Evolutionary conservation across 1,284 basidiomycete genomes (phyloP).

Genomic region (Phlebopus sp.): DNA sequence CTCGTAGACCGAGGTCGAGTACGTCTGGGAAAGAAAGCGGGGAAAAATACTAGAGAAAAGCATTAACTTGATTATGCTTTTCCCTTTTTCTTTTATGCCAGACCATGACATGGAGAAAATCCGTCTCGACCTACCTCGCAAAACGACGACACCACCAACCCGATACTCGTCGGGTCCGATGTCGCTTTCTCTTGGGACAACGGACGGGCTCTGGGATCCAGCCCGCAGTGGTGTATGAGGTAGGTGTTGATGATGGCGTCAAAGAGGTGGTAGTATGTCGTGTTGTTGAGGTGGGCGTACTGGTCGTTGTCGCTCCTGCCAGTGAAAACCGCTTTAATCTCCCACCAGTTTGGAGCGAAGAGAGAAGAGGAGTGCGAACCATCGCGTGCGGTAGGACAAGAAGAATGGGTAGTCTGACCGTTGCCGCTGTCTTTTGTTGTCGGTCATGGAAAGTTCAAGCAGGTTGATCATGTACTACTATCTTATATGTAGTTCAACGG

Average conservation of each 20-base stretch:
- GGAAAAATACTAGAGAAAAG: conserved; percentile 49
- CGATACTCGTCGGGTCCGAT: conserved; percentile 38
- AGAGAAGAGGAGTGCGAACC: conserved; percentile 40
- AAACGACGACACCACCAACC: conserved; percentile 69
- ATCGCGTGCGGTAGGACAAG: conserved; percentile 63
- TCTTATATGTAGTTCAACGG: too few relatives aligned
- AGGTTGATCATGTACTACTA: too few relatives aligned
- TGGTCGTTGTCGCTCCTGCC: conserved; percentile 85
- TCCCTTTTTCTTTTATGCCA: too few relatives aligned
- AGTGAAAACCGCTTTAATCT: too few relatives aligned
- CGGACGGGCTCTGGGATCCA: conserved; percentile 48
- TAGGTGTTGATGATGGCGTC: conserved; percentile 76
- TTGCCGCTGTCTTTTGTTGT: conserved; percentile 32
- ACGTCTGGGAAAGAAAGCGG: conserved; percentile 68
- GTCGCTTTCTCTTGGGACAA: too few relatives aligned
- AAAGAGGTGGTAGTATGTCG: conserved; percentile 76
- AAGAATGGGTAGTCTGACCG: conserved; percentile 58
- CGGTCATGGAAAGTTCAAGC: background rate
- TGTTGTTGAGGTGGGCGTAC: conserved; percentile 75
- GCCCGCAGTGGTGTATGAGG: conserved; percentile 56
- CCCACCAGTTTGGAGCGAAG: too few relatives aligned
- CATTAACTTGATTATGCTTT: background rate
- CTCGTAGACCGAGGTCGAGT: conserved; percentile 64
- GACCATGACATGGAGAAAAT: background rate
- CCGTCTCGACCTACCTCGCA: conserved; percentile 57